Conservation (phyloP, 2,329 filamentous ascomycete genomes). For the Xylariaceae sp. region DNA sequence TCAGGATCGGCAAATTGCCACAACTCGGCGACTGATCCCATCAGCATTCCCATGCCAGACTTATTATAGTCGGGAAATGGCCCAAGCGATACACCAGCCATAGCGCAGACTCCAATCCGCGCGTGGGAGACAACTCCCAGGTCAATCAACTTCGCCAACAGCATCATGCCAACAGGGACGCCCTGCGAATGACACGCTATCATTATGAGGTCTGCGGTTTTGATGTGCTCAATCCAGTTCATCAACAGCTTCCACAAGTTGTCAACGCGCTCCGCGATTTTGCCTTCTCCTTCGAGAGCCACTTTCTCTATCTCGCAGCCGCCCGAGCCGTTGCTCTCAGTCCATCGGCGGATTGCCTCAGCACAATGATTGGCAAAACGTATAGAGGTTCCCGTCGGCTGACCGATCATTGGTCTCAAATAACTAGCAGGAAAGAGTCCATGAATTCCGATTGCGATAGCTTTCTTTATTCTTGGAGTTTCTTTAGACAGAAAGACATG, state of each 20-base stretch:
- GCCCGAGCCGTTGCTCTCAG: conserved; percentile 63
- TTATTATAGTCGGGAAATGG: conserved; percentile 92
- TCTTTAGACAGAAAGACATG: conserved; percentile 70
- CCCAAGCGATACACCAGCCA: conserved; percentile 88
- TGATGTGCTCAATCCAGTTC: conserved; percentile 90
- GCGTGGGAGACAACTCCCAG: conserved; percentile 75
- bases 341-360: conserved; percentile 77
- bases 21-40: conserved; percentile 84
- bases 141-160: conserved; percentile 86
- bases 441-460: conserved; percentile 89
- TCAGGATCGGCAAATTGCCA: conserved; percentile 86
- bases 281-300: conserved; percentile 89
- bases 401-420: conserved; percentile 84
- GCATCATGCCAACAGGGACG: conserved; percentile 87
- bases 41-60: conserved; percentile 77
- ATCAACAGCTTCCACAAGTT: conserved; percentile 90
- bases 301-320: conserved; percentile 88
- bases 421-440: conserved; percentile 86
- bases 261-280: conserved; percentile 82
- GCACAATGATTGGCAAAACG: conserved; percentile 86
- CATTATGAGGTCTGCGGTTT: conserved; percentile 80
- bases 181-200: conserved; percentile 95
- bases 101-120: conserved; percentile 79
- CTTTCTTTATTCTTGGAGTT: conserved; percentile 70
- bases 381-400: conserved; percentile 91